phyloP scores from a whole-genome alignment of 192 early-diverging fungal genomes.

The Phycomyces nitens region DNA sequence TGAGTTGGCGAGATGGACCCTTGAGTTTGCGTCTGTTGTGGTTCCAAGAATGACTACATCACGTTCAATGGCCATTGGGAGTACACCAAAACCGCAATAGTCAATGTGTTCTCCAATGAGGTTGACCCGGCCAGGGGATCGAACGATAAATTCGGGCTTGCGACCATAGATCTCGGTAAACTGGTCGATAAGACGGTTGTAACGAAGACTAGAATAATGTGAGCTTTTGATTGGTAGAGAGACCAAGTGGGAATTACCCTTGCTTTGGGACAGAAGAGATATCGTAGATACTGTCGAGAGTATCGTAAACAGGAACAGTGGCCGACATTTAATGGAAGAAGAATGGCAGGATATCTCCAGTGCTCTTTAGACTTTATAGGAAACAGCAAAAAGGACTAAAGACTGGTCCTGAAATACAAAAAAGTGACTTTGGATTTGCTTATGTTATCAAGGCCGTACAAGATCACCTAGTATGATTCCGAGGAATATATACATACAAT shows the following conservation, averaged over 20 bases:
- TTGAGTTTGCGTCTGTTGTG: constrained; percentile 32
- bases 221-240: neutral
- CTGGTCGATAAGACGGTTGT: constrained; percentile 38
- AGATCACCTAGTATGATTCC: too few relatives aligned
- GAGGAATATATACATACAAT: too few relatives aligned
- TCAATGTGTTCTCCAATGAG: constrained; percentile 98
- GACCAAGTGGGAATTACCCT: constrained; percentile 13
- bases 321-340: constrained; percentile 18
- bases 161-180: constrained; percentile 55
- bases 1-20: constrained; percentile 53
- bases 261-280: constrained; percentile 19
- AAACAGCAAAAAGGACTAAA: constrained; percentile 4
- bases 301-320: constrained; percentile 24
- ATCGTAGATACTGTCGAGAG: constrained; percentile 30
- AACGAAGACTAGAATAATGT: constrained; percentile 41
- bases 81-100: constrained; percentile 89
- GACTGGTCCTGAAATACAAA: too few relatives aligned
- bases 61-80: constrained; percentile 93
- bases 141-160: constrained; percentile 75
- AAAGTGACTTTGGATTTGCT: too few relatives aligned
- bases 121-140: constrained; percentile 93
- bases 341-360: neutral
- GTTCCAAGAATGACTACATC: constrained; percentile 63
- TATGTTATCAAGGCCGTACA: too few relatives aligned
- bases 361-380: neutral